Conservation (phyloP, 2,329 filamentous ascomycete genomes). For the Neofusicoccum kwambonambiense region DNA sequence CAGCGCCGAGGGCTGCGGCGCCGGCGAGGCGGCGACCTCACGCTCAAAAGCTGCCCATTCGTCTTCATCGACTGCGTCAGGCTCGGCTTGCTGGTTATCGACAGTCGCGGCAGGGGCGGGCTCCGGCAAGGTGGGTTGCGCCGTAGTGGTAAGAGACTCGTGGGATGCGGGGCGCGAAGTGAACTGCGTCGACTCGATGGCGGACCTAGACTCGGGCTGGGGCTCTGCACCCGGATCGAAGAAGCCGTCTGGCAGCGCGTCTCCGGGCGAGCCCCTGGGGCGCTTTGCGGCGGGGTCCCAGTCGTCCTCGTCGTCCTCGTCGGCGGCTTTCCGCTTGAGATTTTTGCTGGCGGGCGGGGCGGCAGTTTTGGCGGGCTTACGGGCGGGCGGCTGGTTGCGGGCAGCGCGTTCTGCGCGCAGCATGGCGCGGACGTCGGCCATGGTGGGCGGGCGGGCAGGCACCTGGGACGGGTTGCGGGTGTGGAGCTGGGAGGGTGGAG, state of each 20-base stretch:
- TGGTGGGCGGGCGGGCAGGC: constrained; percentile 18
- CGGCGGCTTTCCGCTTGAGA: constrained; percentile 35
- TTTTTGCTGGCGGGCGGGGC: constrained; percentile 29
- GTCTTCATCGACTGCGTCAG: constrained; percentile 48
- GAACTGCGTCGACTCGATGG: constrained; percentile 15
- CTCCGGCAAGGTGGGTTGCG: neutral
- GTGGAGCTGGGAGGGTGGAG: neutral
- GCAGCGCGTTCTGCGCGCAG: constrained; percentile 40
- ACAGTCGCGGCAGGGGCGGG: constrained; percentile 14
- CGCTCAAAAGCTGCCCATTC: constrained; percentile 88
- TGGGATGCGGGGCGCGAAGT: neutral
- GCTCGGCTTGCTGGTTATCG: constrained; percentile 21
- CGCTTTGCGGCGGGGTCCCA: constrained; percentile 36
- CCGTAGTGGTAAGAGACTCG: constrained; percentile 2
- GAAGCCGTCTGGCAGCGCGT: constrained; percentile 34
- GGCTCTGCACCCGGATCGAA: constrained; percentile 30
- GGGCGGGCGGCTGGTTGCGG: constrained; percentile 26
- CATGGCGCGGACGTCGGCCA: constrained; percentile 40
- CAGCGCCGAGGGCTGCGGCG: constrained; percentile 26
- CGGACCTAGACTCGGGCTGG: neutral
- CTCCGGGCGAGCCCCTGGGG: constrained; percentile 21
- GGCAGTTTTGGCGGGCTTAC: constrained; percentile 30
- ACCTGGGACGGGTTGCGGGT: too few species aligned
- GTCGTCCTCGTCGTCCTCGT: constrained; percentile 30
- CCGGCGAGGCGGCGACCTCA: constrained; percentile 59